Conservation (phyloP, 106 monocot genomes). For the Platanthera zijinensis region DNA sequence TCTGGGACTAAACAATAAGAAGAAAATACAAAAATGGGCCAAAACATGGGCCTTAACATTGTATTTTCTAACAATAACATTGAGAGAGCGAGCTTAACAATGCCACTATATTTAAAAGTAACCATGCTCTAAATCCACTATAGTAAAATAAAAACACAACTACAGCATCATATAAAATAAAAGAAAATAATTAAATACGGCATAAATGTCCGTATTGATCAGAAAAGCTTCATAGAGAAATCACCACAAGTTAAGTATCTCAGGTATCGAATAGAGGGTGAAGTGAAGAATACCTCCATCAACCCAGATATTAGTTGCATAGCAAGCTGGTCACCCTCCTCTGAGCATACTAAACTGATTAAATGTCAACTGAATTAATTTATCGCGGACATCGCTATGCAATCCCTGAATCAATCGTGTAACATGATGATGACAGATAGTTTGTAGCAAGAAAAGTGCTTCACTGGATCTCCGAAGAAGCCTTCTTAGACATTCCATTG, state of each 20-base stretch:
- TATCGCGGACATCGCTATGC: conserved; percentile 44
- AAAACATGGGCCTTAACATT: no score
- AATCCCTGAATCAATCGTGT: conserved; percentile 72
- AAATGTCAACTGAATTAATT: conserved; percentile 70
- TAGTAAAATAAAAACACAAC: background rate
- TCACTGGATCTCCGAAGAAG: conserved; percentile 90
- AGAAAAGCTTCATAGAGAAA: background rate
- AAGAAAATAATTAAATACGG: background rate
- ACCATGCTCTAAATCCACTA: background rate
- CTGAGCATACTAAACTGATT: conserved; percentile 91
- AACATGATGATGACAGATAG: conserved; percentile 84
- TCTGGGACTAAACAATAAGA: no score
- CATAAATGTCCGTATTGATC: background rate
- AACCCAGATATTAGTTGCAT: conserved; percentile 80
- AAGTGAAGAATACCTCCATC: conserved; percentile 66
- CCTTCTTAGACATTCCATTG: conserved; percentile 94
- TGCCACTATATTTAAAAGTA: no score
- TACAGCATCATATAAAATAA: background rate
- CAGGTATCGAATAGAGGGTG: background rate
- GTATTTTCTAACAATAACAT: no score
- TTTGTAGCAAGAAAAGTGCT: conserved; percentile 91
- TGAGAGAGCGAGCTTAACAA: no score
- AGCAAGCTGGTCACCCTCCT: conserved; percentile 86
- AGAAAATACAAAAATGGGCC: no score
- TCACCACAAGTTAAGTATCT: background rate